phyloP scores from a whole-genome alignment of 257 asterid species.

The Solanum lycopersicoides region DNA sequence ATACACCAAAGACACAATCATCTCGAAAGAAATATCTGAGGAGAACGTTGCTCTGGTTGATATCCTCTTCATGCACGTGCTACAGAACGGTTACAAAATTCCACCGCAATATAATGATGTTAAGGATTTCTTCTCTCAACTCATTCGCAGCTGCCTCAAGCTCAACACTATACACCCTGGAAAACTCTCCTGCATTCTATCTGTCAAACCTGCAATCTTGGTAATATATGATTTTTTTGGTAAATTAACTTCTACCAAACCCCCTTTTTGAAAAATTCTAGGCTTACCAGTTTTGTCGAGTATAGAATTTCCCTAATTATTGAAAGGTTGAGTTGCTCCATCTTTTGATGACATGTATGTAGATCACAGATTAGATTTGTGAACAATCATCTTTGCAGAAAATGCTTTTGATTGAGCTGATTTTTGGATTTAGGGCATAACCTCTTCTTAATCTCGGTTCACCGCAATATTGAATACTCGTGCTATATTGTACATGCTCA shows the following conservation, averaged over 20 bases:
- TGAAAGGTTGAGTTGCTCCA: background rate
- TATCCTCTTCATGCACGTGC: constrained; percentile 4
- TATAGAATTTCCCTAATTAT: background rate
- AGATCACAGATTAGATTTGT: background rate
- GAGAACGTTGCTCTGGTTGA: background rate
- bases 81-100: constrained; percentile 14
- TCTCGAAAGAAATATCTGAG: constrained; percentile 7
- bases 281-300: background rate
- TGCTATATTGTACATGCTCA: background rate
- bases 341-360: background rate
- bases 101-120: constrained; percentile 23
- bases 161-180: constrained; percentile 40
- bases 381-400: background rate
- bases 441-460: background rate
- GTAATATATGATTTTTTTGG: constrained; percentile 18
- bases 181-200: constrained; percentile 55
- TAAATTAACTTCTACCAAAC: background rate
- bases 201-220: constrained; percentile 49
- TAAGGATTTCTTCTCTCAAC: constrained; percentile 5
- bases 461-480: background rate
- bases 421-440: background rate
- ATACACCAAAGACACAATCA: background rate
- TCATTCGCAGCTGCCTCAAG: constrained; percentile 2
- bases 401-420: background rate
- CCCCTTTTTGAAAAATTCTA: background rate